Evolutionary conservation across 2,329 filamentous ascomycete genomes (phyloP).

Genomic region (Pseudocercospora ulei): DNA sequence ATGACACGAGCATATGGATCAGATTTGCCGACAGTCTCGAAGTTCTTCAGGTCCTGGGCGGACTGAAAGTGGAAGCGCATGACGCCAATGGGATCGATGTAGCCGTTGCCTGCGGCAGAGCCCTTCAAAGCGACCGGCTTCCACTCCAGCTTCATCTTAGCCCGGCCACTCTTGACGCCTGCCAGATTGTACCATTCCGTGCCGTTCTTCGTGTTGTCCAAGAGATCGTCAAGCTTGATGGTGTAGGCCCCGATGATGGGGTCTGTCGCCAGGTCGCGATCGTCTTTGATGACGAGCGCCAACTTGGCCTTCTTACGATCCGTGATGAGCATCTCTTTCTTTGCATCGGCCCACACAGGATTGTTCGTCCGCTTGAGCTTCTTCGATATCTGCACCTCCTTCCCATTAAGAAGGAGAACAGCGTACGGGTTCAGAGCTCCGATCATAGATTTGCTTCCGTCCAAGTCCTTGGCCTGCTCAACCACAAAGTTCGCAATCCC

Average conservation of each 20-base stretch:
- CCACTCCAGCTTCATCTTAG: conserved; percentile 88
- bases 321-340: conserved; percentile 89
- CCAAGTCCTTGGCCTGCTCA: conserved; percentile 92
- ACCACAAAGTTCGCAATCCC: conserved; percentile 90
- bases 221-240: conserved; percentile 87
- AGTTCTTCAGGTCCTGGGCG: conserved; percentile 73
- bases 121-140: conserved; percentile 84
- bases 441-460: conserved; percentile 82
- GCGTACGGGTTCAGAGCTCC: conserved; percentile 88
- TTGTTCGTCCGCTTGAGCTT: conserved; percentile 96
- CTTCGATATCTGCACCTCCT: conserved; percentile 78
- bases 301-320: conserved; percentile 84
- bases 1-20: conserved; percentile 87
- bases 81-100: conserved; percentile 86
- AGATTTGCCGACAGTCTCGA: conserved; percentile 92
- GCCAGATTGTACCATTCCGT: conserved; percentile 92
- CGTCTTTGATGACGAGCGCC: conserved; percentile 89
- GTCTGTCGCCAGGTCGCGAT: conserved; percentile 73
- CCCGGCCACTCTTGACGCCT: conserved; percentile 70
- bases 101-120: conserved; percentile 60
- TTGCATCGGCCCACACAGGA: conserved; percentile 86
- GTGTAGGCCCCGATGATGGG: conserved; percentile 85
- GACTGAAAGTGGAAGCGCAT: conserved; percentile 87
- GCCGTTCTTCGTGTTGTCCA: conserved; percentile 81
- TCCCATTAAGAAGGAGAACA: conserved; percentile 77